Base-by-base conservation (phyloP, 164 flowering plant genomes). In the Amborella trichopoda region DNA sequence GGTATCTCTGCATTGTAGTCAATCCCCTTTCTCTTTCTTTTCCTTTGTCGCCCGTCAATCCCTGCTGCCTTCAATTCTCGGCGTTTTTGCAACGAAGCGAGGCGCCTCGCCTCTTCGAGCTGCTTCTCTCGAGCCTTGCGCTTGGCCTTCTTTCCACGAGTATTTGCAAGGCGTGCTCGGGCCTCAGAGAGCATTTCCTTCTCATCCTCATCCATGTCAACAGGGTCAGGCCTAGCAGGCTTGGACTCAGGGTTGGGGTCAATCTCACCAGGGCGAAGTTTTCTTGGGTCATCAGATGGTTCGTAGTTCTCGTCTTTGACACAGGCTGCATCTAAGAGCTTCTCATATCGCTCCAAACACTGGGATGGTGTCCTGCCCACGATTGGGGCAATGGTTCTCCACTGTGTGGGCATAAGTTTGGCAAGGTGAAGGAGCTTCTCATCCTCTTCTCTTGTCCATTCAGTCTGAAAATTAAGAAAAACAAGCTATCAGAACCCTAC, bases 101-200 rank as follows among this genome's bases (percentile, higher is more conserved):
- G 95, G 71, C 99, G 71, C 56, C 99, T 77, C 4, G 99, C 99
- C 66, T 91, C 99, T 61, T 91, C 95, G 49, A 91, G 95, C 64
- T 87, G 99, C 62, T 91, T 91, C 71, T 91, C 99, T 52, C 99
- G 66, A 14, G 99, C 99, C 66, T 91, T 91, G 58, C 99, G 71
- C 56, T 91, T 87, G 5, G 99, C 99, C 66, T 91, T 91, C 64
- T 91, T 91, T 2, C 99, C 99, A 53, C 89, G 73, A 0, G 99
- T 87, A 67, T 91, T 91, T 11, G 99, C 99, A 26, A 91, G 61
- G 40, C 98, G 62, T 50, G 98, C 98, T 19, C 96, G 75, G 14
- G 96, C 96, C 66, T 91, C 98, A 4, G 98, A 91, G 40, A 91
- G 93, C 98, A 91, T 91, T 65, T 91, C 96, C 62, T 87, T 91